These are phyloP conservation scores for Penicillium ochrochloron DNA, from an alignment of 495 filamentous ascomycete species.

Conservation along the genomic window DNA sequence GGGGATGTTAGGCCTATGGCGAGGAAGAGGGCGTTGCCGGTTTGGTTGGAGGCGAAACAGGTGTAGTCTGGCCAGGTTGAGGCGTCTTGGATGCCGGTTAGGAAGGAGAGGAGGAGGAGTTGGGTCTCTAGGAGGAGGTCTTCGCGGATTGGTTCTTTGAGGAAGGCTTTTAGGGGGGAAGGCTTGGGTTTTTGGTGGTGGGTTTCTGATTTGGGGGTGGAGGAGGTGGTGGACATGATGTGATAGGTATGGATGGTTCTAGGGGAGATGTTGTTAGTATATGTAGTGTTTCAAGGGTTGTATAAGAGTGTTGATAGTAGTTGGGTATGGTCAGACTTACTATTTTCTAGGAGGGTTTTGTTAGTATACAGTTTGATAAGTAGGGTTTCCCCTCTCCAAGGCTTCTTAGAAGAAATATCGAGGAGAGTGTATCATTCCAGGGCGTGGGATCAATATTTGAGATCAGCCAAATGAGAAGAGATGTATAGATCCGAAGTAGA, in stretches of 20 bases:
- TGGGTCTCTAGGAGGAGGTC: constrained; percentile 33
- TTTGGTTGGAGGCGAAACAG: constrained; percentile 70
- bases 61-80: constrained; percentile 64
- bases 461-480: too few relatives aligned
- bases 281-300: too few relatives aligned
- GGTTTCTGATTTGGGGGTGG: not conserved
- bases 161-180: constrained; percentile 10
- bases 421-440: too few relatives aligned
- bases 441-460: too few relatives aligned
- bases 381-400: too few relatives aligned
- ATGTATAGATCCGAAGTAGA: too few relatives aligned
- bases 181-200: not conserved
- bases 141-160: constrained; percentile 27
- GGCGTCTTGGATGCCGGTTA: constrained; percentile 60
- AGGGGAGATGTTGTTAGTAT: too few relatives aligned
- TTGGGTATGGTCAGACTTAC: not conserved
- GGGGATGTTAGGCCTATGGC: constrained; percentile 52
- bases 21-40: constrained; percentile 65
- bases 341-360: not conserved
- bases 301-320: too few relatives aligned
- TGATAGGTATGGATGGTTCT: not conserved
- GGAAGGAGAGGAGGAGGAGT: constrained; percentile 42
- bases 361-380: too few relatives aligned
- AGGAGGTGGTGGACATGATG: not conserved
- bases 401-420: too few relatives aligned